A percentile compares a stretch with the other conserved stretches of the same genome.
Conservation (phyloP, 2,329 filamentous ascomycete genomes). For the Hymenoscyphus albidus region DNA sequence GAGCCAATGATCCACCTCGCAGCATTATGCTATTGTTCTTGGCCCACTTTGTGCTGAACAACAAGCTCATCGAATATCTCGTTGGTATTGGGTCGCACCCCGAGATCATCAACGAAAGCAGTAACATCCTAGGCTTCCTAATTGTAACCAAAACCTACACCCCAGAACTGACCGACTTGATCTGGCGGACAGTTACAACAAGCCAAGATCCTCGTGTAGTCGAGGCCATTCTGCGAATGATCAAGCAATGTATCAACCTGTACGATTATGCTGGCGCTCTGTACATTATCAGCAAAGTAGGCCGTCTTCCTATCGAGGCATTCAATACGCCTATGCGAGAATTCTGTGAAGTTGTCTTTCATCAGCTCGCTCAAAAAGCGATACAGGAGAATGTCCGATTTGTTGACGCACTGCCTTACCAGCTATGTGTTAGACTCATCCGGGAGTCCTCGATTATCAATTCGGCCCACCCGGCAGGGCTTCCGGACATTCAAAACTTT, state of each 20-base stretch:
- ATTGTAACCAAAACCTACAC: constrained; percentile 74
- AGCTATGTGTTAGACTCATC: constrained; percentile 62
- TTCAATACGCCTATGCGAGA: constrained; percentile 61
- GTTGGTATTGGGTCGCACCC: constrained; percentile 88
- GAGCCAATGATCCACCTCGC: constrained; percentile 33
- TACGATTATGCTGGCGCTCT: constrained; percentile 49
- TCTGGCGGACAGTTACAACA: constrained; percentile 79
- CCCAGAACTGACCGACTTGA: constrained; percentile 66
- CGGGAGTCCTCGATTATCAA: constrained; percentile 63
- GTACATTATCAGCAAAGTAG: constrained; percentile 69
- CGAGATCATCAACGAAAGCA: constrained; percentile 76
- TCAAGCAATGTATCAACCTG: constrained; percentile 45
- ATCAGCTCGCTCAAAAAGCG: constrained; percentile 44
- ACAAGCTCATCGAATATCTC: constrained; percentile 78
- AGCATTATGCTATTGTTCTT: constrained; percentile 62
- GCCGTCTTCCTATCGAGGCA: constrained; percentile 56
- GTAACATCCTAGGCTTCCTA: constrained; percentile 83
- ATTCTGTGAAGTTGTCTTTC: constrained; percentile 57
- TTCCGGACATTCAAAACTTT: constrained; percentile 60
- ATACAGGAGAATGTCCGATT: constrained; percentile 36
- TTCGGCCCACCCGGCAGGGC: constrained; percentile 51
- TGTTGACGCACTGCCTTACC: constrained; percentile 46
- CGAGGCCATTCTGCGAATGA: constrained; percentile 71
- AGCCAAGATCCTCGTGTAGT: constrained; percentile 83
- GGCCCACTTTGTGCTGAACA: constrained; percentile 63